Percentiles rank a stretch among this genome's conserved stretches.
Evolutionary conservation across 495 filamentous ascomycete genomes (phyloP).

Genomic region (Penicillium paradoxum): DNA sequence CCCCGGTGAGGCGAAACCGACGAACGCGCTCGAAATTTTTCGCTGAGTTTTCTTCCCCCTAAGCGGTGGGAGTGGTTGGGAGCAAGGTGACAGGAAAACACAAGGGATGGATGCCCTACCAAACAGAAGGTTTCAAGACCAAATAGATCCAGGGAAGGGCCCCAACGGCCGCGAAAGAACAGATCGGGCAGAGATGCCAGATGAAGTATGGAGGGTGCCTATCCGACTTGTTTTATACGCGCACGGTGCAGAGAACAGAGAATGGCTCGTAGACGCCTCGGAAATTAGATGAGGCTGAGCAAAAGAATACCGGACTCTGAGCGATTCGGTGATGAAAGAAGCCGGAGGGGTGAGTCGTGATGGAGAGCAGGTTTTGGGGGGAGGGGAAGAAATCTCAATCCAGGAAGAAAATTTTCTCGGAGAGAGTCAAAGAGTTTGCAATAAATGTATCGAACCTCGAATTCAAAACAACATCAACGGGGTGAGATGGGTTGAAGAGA

Average conservation of each 20-base stretch:
- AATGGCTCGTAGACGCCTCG: slow-evolving; percentile 5
- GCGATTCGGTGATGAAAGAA: slow-evolving; percentile 6
- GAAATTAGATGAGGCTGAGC: slow-evolving; percentile 4
- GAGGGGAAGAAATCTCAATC: slow-evolving; percentile 10
- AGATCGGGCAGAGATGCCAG: slow-evolving; percentile 30
- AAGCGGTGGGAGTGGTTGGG: neutral
- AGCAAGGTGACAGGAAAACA: neutral
- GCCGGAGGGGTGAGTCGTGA: slow-evolving; percentile 10
- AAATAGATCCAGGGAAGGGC: slow-evolving; percentile 22
- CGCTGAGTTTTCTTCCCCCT: slow-evolving; percentile 7
- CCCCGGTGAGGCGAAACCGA: slow-evolving; percentile 14
- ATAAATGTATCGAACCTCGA: neutral
- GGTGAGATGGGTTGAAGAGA: slow-evolving; percentile 6
- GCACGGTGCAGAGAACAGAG: neutral
- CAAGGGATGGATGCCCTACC: slow-evolving; percentile 17
- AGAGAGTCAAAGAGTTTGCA: neutral
- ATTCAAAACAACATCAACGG: slow-evolving; percentile 1
- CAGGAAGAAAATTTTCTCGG: slow-evolving; percentile 12
- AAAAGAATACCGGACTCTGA: neutral
- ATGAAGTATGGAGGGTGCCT: slow-evolving; percentile 6
- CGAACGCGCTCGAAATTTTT: slow-evolving; percentile 27
- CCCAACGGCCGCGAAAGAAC: slow-evolving; percentile 22
- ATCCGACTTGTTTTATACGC: slow-evolving; percentile 8
- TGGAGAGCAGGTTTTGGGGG: neutral
- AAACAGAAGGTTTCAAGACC: slow-evolving; percentile 17